phyloP scores from a whole-genome alignment of 352 stramenopile species.

The Globisporangium polare region DNA sequence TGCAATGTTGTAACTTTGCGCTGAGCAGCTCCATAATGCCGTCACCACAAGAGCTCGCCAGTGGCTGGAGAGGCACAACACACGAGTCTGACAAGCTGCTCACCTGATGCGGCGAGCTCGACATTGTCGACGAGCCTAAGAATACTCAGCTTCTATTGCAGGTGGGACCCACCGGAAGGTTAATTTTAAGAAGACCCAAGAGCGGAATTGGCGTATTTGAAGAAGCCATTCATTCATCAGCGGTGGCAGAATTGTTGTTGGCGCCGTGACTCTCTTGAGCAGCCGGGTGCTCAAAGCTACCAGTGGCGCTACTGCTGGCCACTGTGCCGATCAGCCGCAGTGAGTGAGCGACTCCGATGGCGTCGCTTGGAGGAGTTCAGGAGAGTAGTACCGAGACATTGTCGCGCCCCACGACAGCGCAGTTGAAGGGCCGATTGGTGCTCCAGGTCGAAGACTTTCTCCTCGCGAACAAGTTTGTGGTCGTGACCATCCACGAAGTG shows the following conservation, averaged over 20 bases:
- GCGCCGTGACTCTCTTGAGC: too few species aligned
- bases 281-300: too few species aligned
- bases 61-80: neutral
- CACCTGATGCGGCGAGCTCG: too few species aligned
- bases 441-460: slow-evolving; percentile 30
- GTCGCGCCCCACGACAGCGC: slow-evolving; percentile 4
- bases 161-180: too few species aligned
- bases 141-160: neutral
- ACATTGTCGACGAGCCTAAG: slow-evolving; percentile 1
- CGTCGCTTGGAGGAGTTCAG: neutral
- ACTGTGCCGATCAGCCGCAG: too few species aligned
- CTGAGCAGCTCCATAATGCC: neutral
- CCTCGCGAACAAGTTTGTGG: slow-evolving; percentile 30
- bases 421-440: slow-evolving; percentile 23
- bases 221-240: neutral
- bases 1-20: slow-evolving; percentile 7
- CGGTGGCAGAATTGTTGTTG: neutral
- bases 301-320: neutral
- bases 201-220: neutral
- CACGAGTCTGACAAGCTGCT: neutral
- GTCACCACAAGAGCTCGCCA: too few species aligned
- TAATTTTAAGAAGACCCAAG: neutral
- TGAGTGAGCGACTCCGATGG: slow-evolving; percentile 2
- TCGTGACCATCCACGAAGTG: slow-evolving; percentile 35
- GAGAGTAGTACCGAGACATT: neutral